These are phyloP conservation scores for Leccinum disarticulatum DNA, from an alignment of 768 basidiomycete species.

Conservation along the genomic window DNA sequence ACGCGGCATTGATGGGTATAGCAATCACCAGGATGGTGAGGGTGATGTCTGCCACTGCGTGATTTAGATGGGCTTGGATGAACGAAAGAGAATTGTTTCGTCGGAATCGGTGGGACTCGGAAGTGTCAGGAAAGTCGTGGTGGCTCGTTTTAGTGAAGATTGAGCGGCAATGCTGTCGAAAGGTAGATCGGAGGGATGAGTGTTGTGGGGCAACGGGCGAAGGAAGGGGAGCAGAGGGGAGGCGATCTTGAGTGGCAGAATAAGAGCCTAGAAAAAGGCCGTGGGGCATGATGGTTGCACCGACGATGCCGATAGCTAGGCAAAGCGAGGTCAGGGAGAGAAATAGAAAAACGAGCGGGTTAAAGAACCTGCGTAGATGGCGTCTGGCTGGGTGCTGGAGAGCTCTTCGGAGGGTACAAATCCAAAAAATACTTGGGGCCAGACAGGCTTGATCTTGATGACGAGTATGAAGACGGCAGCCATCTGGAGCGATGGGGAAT, in stretches of 20 bases:
- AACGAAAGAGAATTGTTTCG: conserved; percentile 37
- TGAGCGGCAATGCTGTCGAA: conserved; percentile 1
- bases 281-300: conserved; percentile 63
- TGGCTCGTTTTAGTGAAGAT: conserved; percentile 6
- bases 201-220: conserved; percentile 1
- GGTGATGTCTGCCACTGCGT: conserved; percentile 47
- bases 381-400: conserved; percentile 41
- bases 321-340: conserved; percentile 17
- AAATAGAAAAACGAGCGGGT: neutral
- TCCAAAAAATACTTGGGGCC: conserved; percentile 43
- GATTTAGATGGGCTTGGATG: conserved; percentile 40
- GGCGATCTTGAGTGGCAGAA: conserved; percentile 8
- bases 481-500: conserved; percentile 21
- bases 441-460: conserved; percentile 39
- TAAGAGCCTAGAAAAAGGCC: conserved; percentile 49
- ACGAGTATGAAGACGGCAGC: conserved; percentile 35
- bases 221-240: conserved; percentile 36
- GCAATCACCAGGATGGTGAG: conserved; percentile 45
- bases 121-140: conserved; percentile 8
- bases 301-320: conserved; percentile 40
- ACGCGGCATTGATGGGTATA: conserved; percentile 46
- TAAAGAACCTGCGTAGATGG: conserved; percentile 33
- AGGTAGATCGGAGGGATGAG: neutral
- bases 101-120: conserved; percentile 15
- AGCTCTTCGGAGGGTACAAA: conserved; percentile 34